A percentile compares a stretch with the other conserved stretches of the same genome.
These are phyloP conservation scores for Phytophthora idaei DNA, from an alignment of 352 stramenopile genomes.

Conservation along the genomic window DNA sequence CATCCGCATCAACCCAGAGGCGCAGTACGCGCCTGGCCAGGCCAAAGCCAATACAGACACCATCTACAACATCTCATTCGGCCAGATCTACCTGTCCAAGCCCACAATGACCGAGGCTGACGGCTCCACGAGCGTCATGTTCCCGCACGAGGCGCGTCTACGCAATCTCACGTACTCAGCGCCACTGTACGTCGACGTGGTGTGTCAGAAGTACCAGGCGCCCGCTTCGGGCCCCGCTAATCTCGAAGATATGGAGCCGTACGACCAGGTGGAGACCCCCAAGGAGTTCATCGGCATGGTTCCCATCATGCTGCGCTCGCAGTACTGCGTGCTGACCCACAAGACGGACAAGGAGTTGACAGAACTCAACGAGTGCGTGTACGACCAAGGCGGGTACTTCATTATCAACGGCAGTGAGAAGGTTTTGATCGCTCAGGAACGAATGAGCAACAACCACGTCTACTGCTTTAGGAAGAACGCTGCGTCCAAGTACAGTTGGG, in stretches of 20 bases:
- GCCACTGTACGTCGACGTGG: conserved; percentile 98
- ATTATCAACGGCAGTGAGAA: conserved; percentile 98
- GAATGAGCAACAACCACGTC: conserved; percentile 99
- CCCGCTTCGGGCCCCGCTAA: conserved; percentile 64
- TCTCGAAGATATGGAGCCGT: conserved; percentile 88
- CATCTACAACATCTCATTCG: conserved; percentile 97
- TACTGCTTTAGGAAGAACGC: conserved; percentile 99
- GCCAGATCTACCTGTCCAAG: conserved; percentile 98
- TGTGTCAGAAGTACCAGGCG: conserved; percentile 92
- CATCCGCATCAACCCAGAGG: conserved; percentile 96
- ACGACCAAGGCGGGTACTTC: conserved; percentile 99
- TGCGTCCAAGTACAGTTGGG: conserved; percentile 96
- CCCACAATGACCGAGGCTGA: conserved; percentile 98
- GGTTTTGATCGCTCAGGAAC: conserved; percentile 99
- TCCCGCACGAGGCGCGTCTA: conserved; percentile 98
- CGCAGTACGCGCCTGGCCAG: conserved; percentile 96
- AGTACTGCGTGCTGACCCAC: conserved; percentile 95
- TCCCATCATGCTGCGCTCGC: conserved; percentile 97
- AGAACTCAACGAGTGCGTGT: conserved; percentile 98
- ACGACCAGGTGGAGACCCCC: conserved; percentile 85
- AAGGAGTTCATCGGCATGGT: conserved; percentile 98
- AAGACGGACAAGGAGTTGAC: conserved; percentile 94
- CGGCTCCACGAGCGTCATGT: conserved; percentile 98
- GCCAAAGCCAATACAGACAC: conserved; percentile 92
- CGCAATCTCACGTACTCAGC: conserved; percentile 99